Base-by-base conservation (phyloP, 2,329 filamentous ascomycete genomes). In the Diaporthe helianthi region DNA sequence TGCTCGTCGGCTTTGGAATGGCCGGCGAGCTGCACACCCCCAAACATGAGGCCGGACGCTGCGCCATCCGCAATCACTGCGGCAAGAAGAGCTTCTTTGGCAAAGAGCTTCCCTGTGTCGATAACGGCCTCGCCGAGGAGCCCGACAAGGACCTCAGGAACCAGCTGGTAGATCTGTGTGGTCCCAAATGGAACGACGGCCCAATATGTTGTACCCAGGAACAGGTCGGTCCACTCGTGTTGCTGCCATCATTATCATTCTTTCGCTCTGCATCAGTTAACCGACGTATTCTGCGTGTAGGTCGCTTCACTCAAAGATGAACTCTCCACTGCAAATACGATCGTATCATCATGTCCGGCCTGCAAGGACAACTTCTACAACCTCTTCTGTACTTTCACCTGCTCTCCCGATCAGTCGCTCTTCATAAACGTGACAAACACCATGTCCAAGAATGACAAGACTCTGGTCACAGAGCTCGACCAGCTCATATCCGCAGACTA, bases 351-450 rank as follows among this genome's bases (percentile, higher is more conserved):
- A 12, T 99, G 96, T 79, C 96, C 96, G 1, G 96, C 97, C 38
- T 99, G 96, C 87, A 97, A 96, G 80, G 92, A 94, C 76, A 99
- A 99, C 84, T 99, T 99, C 84, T 98, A 93, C 85, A 97, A 99
- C 82, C 85, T 97, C 53, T 99, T 99, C 80, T 99, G 96, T 83
- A 97, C 94, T 5, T 98, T 99, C 77, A 98, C 94, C 2, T 99
- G 97, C 83, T 99, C 96, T 5, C 95, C 97, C 7, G 92, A 99
- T 76, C 96, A 99, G 79, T 98, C 94, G 0, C 84, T 97, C 0
- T 99, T 99, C 77, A 85, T 99, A 78, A 99, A 99, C 76, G 89
- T 99, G 52, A 98, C 96, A 13, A 82, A 90, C 65, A 92, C 90
- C 0, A 86, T 88, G 72, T 80, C 86, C 26, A 93, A 89, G 77